Evolutionary conservation across 2,329 filamentous ascomycete species (phyloP), one percentile per base, ranked within the genome.

Genomic region (Phyllosticta paracitricarpa): DNA sequence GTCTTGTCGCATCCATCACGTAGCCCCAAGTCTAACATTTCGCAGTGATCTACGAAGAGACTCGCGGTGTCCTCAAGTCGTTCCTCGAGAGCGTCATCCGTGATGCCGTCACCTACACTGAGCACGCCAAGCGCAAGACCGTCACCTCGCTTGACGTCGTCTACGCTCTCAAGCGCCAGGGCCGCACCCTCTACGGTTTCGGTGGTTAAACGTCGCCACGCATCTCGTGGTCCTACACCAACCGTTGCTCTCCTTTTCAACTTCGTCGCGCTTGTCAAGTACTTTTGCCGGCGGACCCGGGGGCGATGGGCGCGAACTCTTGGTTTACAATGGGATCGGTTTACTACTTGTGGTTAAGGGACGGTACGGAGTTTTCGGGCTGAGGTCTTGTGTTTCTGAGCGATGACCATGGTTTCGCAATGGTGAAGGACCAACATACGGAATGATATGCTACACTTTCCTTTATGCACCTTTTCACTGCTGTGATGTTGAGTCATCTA

Each of bases 61-160:
- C 86, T 66, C 86, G 86, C 68, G 85, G 85, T 81, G 86, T 89
- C 65, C 84, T 89, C 72, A 89, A 89, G 83, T 86, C 86, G 68
- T 89, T 89, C 84, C 84, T 89, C 67, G 86, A 89, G 79, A 82
- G 83, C 72, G 86, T 89, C 76, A 89, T 89, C 72, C 86, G 86
- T 75, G 86, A 89, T 67, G 86, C 86, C 65, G 86, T 89, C 78
- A 89, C 86, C 73, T 89, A 89, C 81, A 89, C 86, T 61, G 86
- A 89, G 80, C 86, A 89, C 79, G 87, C 87, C 78, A 89, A 89
- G 84, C 85, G 87, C 78, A 89, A 89, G 85, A 89, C 87, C 14
- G 87, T 89, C 76, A 89, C 82, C 56, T 84, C 83, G 4, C 81
- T 85, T 65, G 83, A 86, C 68, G 83, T 85, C 48, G 83, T 85